Base-by-base conservation (phyloP, 2,329 filamentous ascomycete genomes). In the Ophiostoma himal-ulmi region DNA sequence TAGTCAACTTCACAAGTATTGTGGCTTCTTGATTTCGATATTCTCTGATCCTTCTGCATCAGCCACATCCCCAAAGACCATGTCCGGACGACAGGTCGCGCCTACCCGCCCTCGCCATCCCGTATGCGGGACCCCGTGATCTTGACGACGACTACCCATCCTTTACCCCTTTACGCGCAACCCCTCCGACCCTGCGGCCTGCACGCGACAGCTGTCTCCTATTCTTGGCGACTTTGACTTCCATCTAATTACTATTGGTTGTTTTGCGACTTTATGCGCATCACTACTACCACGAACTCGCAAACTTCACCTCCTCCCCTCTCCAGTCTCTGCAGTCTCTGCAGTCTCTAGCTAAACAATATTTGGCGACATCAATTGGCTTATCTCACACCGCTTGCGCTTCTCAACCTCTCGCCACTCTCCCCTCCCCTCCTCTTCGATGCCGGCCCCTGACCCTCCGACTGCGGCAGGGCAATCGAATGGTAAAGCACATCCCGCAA, bases 31-130 rank as follows among this genome's bases (percentile, higher is more conserved):
- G 26, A 57, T 44, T 30, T 36, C 62, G 48, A 41, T 66, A 41
- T 48, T 54, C 66, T 48, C 6, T 54, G 20, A 52, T 41, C n/a
- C 48, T 22, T 20, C 20, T 11, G 48, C n/a, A 37, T 54, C 52
- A 22, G 48, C 39, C 10, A 66, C 60, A 71, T 71, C 57, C 48
- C 30, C 69, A 17, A 36, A 36, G 66, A 70, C 60, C 67, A 71
- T 71, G 70, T 48, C 62, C 62, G 64, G 26, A 52, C 70, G 68
- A 54, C 68, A 64, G 70, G 70, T 44, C 64, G 57, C 68, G 8
- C 68, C 68, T 69, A n/a, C 68, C 64, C 62, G 39, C 22, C 44
- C 26, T 26, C 68, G 22, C 67, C 36, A 68, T 6, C 17, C 30
- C 62, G 44, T 48, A n/a, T 54, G 37, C 41, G 54, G 68, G 62